Base-by-base conservation (phyloP, 202 grass and related monocot species). In the Hordeum pubiflorum region DNA sequence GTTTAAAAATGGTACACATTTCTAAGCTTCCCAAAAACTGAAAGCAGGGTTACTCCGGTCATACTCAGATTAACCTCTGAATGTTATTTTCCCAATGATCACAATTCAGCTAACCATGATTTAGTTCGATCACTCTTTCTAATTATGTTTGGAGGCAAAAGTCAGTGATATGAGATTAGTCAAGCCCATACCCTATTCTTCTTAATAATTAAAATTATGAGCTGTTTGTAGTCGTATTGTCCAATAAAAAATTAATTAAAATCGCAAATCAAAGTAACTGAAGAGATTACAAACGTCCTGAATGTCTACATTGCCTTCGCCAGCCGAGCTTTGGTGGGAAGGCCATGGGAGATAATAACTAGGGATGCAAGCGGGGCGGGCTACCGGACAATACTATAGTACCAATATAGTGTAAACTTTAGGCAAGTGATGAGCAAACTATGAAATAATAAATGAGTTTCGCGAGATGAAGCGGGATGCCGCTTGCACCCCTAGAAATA, bases 1-100 rank as follows among this genome's bases (percentile, higher is more conserved):
- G 2, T 41, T 41, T 41, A 41, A 40, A 40, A 2, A 10, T 40
- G 39, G 9, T 40, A 40, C 9, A 11, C 39, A 40, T 59, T 65
- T 50, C 8, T 76, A 41, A 66, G 59, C 46, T 78, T 77, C 68
- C 75, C 60, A 32, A 72, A 72, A 85, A 85, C 26, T 62, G 9
- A 68, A 52, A 48, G 13, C 18, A 84, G 14, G 17, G 20, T 79
- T 74, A 60, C 14, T 31, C 46, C 17, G 5, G 38, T 34, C 21
- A 31, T 32, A 74, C 6, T 37, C 48, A 66, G 14, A 67, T 70
- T 69, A 24, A 46, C 7, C 26, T 75, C 23, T 68, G 1, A 69
- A 55, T 56, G 12, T 32, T 34, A 71, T 33, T 72, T 36, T 24
- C 24, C 11, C 37, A 71, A 44, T 17, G 26, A 81, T 41, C 7